phyloP scores from a whole-genome alignment of 1,284 basidiomycete species.

The Mycena citricolor region DNA sequence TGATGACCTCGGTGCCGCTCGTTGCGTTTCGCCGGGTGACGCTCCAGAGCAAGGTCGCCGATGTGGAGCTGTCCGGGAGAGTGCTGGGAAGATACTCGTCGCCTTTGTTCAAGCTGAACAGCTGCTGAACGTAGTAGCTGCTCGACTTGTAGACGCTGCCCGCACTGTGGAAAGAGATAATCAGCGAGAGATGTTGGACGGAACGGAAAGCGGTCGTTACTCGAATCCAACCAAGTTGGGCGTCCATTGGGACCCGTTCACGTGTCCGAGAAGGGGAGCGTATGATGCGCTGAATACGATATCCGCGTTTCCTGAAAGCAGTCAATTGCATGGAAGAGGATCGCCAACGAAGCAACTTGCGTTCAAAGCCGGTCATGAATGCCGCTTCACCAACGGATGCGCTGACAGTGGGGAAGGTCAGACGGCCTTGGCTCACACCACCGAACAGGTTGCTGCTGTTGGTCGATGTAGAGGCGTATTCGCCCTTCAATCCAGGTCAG shows the following conservation, averaged over 20 bases:
- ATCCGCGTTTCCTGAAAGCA: not conserved
- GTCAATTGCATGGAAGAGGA: not conserved
- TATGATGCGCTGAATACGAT: constrained; percentile 66
- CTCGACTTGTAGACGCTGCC: constrained; percentile 56
- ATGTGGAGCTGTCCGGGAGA: constrained; percentile 37
- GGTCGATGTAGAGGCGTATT: constrained; percentile 30
- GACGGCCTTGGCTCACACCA: constrained; percentile 45
- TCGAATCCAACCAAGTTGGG: constrained; percentile 69
- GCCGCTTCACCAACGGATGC: constrained; percentile 54
- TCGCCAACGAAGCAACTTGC: constrained; percentile 31
- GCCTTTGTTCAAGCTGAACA: constrained; percentile 62
- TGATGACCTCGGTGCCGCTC: constrained; percentile 46
- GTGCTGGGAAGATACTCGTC: constrained; percentile 66
- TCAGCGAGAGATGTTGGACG: not conserved
- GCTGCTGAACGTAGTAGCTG: constrained; percentile 66
- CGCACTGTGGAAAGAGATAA: constrained; percentile 38
- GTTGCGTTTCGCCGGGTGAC: constrained; percentile 42
- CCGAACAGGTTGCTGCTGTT: constrained; percentile 44
- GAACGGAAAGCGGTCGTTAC: constrained; percentile 47
- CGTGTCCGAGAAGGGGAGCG: constrained; percentile 53
- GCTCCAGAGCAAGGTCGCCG: constrained; percentile 60
- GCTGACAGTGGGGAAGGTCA: constrained; percentile 50
- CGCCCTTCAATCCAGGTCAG: constrained; percentile 45
- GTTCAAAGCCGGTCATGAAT: constrained; percentile 72
- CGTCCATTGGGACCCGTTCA: constrained; percentile 33